A percentile compares a stretch with the other conserved stretches of the same genome.
Conservation (phyloP, 2,329 filamentous ascomycete genomes). For the Metarhizium humberi region DNA sequence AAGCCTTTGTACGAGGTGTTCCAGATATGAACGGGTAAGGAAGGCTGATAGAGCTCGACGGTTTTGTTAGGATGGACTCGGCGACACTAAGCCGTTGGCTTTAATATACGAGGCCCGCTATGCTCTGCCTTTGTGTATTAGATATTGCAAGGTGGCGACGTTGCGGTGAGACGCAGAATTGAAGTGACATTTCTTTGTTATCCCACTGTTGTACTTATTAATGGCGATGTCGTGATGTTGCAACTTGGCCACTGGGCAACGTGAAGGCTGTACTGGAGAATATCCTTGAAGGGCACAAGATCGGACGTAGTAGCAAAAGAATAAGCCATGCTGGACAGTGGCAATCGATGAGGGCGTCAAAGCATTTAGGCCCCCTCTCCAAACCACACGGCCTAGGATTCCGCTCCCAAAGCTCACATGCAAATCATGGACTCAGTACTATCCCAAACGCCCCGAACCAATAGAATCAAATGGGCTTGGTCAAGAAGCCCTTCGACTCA, state of each 20-base stretch:
- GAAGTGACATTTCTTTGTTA: background rate
- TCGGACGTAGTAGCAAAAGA: too few species aligned
- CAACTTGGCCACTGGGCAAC: background rate
- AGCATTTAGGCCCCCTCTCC: too few species aligned
- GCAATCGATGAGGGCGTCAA: too few species aligned
- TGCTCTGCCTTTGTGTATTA: slow-evolving; percentile 15
- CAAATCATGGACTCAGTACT: too few species aligned
- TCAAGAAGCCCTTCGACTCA: too few species aligned
- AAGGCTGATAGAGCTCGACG: background rate
- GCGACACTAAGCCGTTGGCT: background rate
- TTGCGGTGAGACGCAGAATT: background rate
- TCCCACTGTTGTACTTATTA: background rate
- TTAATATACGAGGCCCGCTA: slow-evolving; percentile 1
- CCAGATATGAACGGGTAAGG: background rate
- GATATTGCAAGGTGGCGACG: slow-evolving; percentile 10
- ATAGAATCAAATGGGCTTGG: too few species aligned
- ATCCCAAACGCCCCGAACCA: too few species aligned
- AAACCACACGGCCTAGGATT: too few species aligned
- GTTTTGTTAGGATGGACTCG: slow-evolving; percentile 1
- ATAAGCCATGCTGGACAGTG: too few species aligned
- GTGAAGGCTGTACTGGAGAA: background rate
- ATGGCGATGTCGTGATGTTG: background rate
- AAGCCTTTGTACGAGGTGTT: slow-evolving; percentile 1
- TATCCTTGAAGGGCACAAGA: too few species aligned
- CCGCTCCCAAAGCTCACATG: slow-evolving; percentile 10